A percentile compares a stretch with the other conserved stretches of the same genome.
Conservation (phyloP, 768 basidiomycete species). For the Gautieria morchelliformis region DNA sequence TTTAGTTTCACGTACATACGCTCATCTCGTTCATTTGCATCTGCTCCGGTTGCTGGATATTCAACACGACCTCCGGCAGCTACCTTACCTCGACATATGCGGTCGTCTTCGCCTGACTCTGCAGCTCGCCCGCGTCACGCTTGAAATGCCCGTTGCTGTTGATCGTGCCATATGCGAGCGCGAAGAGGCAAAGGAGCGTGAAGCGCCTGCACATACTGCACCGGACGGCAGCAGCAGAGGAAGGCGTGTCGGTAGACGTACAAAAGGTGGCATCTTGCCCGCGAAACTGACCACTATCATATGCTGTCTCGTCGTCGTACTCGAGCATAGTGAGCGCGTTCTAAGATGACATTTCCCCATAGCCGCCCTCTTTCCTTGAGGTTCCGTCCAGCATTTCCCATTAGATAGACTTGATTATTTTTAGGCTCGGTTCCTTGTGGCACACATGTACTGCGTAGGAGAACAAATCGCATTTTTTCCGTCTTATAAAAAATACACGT, state of each 20-base stretch:
- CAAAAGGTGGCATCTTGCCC: neutral
- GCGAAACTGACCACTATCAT: neutral
- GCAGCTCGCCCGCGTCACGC: conserved; percentile 66
- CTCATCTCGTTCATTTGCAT: conserved; percentile 62
- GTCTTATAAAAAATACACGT: neutral
- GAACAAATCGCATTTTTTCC: neutral
- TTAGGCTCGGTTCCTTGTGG: neutral
- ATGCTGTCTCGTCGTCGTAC: neutral
- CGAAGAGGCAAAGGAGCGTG: conserved; percentile 6
- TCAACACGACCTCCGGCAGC: conserved; percentile 62
- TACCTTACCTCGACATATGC: conserved; percentile 70
- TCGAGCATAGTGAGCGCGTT: neutral
- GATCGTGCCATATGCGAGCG: conserved; percentile 58
- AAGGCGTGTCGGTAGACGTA: neutral
- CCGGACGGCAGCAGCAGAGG: neutral
- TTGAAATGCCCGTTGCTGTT: conserved; percentile 63
- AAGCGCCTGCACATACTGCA: neutral
- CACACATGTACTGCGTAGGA: neutral
- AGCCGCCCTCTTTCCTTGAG: neutral
- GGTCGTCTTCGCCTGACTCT: conserved; percentile 70
- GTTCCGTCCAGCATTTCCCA: neutral
- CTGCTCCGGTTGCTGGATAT: conserved; percentile 74
- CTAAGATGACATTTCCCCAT: neutral
- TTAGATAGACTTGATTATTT: too few relatives aligned
- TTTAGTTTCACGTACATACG: conserved; percentile 68